These are phyloP conservation scores for Aspergillus candidus DNA, from an alignment of 2,329 filamentous ascomycete species.

Conservation along the genomic window DNA sequence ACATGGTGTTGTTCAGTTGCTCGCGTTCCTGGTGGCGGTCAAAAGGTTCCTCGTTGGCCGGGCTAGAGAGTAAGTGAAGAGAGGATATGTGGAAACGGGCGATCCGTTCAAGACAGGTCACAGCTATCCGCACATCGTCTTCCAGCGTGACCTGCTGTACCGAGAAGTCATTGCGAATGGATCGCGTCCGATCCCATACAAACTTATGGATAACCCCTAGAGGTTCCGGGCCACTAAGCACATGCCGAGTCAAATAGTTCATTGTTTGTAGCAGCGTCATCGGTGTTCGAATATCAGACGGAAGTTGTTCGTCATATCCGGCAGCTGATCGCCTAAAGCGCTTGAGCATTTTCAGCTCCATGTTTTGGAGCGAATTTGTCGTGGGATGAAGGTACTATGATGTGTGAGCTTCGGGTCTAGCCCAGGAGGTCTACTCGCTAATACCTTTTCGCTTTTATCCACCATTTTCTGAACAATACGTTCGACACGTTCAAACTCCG, in stretches of 20 bases:
- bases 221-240: constrained; percentile 47
- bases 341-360: constrained; percentile 53
- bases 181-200: constrained; percentile 60
- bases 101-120: constrained; percentile 58
- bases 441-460: constrained; percentile 54
- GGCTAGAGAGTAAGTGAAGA: constrained; percentile 52
- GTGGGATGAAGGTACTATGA: constrained; percentile 31
- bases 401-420: neutral
- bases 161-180: constrained; percentile 59
- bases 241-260: constrained; percentile 44
- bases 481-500: constrained; percentile 57
- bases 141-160: constrained; percentile 54
- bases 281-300: constrained; percentile 58
- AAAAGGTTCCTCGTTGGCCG: constrained; percentile 48
- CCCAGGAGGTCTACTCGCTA: neutral
- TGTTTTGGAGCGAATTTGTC: constrained; percentile 28
- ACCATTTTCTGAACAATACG: constrained; percentile 58
- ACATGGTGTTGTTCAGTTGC: constrained; percentile 57
- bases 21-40: constrained; percentile 57
- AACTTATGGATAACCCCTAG: constrained; percentile 55
- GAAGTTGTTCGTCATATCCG: constrained; percentile 57
- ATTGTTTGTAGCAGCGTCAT: constrained; percentile 41
- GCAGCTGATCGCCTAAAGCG: constrained; percentile 58
- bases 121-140: constrained; percentile 52
- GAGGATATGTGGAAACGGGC: constrained; percentile 59